Percentiles rank a stretch among this genome's conserved stretches.
Conservation (phyloP, 139 green algal species). For the Tetraselmis chui region DNA sequence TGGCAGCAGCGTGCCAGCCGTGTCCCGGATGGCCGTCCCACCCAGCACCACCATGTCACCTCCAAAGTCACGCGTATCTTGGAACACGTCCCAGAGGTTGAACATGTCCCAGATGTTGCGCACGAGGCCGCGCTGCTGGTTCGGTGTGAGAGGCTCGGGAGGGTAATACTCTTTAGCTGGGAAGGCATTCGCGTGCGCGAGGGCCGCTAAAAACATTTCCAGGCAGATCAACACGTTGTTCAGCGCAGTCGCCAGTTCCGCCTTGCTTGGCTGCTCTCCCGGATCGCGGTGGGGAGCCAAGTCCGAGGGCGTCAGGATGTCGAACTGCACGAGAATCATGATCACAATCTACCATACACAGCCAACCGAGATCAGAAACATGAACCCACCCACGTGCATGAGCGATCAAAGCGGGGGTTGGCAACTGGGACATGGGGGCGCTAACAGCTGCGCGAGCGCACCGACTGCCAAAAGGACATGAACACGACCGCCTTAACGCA, state of each 20-base stretch:
- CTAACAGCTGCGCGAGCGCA: slow-evolving; percentile 6
- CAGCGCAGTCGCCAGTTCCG: not conserved
- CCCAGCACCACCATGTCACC: not conserved
- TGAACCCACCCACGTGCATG: not conserved
- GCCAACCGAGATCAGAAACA: too few relatives aligned
- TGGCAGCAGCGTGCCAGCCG: not conserved
- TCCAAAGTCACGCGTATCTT: not conserved
- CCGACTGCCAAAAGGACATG: slow-evolving; percentile 88
- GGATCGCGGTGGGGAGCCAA: slow-evolving; percentile 4
- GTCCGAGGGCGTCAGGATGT: not conserved
- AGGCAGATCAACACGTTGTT: slow-evolving; percentile 89
- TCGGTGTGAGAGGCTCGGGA: not conserved
- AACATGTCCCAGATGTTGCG: slow-evolving; percentile 11
- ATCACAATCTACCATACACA: not conserved
- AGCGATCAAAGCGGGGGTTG: slow-evolving; percentile 12
- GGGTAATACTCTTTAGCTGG: slow-evolving; percentile 43
- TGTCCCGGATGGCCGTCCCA: not conserved
- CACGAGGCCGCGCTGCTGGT: not conserved
- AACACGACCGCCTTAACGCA: slow-evolving; percentile 94
- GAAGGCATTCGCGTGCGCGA: slow-evolving; percentile 88
- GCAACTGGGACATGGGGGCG: not conserved
- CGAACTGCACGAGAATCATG: not conserved
- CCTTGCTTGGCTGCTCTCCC: slow-evolving; percentile 44
- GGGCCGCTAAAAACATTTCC: slow-evolving; percentile 92
- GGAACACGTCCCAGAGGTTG: slow-evolving; percentile 11